A percentile compares a stretch with the other conserved stretches of the same genome.
phyloP scores from a whole-genome alignment of 177 flowering plant species.

The Vitis hybrid region DNA sequence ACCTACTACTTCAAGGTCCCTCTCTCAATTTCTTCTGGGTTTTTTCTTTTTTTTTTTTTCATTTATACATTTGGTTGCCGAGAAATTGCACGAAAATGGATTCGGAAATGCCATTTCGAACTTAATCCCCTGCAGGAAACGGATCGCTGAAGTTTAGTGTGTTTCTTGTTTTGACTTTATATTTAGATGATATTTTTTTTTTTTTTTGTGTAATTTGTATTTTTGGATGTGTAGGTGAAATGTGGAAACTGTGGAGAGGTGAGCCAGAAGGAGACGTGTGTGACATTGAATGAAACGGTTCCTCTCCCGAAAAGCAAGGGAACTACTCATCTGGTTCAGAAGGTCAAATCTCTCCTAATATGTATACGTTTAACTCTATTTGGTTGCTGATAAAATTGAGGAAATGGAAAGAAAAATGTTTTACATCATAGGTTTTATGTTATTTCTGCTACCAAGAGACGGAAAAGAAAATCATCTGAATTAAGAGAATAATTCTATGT shows the following conservation, averaged over 20 bases:
- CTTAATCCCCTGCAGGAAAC: too few species aligned
- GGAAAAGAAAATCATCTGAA: not conserved
- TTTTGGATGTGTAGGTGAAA: conserved; percentile 50
- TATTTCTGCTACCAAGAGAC: not conserved
- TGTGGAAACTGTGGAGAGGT: conserved; percentile 87
- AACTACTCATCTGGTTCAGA: conserved; percentile 62
- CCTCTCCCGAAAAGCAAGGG: conserved; percentile 52
- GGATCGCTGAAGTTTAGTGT: too few species aligned
- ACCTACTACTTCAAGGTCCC: conserved; percentile 73
- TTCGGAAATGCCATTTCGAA: too few species aligned
- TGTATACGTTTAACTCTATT: not conserved
- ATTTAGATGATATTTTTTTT: not conserved
- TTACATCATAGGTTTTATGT: not conserved
- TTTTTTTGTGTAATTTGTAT: not conserved
- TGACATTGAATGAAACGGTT: conserved; percentile 59
- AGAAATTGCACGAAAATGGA: not conserved
- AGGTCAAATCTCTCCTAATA: conserved; percentile 33
- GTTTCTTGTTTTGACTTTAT: not conserved
- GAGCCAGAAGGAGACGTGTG: conserved; percentile 65
- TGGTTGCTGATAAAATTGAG: not conserved
- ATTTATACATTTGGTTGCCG: not conserved
- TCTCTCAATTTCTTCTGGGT: not conserved
- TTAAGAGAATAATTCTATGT: too few species aligned
- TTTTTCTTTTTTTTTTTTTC: not conserved
- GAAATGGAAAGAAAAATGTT: not conserved